A percentile compares a stretch with the other conserved stretches of the same genome.
These are phyloP conservation scores for Yarrowia divulgata DNA, from an alignment of 805 yeast genomes.

Conservation along the genomic window DNA sequence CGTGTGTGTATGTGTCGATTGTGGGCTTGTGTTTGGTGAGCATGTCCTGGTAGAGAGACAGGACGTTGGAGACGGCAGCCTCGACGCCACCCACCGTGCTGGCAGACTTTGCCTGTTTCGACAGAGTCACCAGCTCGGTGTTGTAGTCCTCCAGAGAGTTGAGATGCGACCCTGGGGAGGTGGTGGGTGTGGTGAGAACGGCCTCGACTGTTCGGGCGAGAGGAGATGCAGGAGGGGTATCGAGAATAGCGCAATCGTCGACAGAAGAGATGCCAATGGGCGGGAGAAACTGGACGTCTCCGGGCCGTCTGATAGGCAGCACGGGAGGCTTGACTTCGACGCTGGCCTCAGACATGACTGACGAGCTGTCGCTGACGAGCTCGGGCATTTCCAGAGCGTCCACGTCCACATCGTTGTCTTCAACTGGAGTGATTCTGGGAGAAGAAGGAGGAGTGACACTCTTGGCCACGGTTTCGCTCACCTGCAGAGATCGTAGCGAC, in stretches of 20 bases:
- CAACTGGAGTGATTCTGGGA: not conserved
- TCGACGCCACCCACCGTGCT: not conserved
- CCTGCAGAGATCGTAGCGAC: conserved; percentile 16
- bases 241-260: conserved; percentile 35
- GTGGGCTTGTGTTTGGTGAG: conserved; percentile 21
- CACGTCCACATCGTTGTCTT: not conserved
- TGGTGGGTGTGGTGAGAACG: not conserved
- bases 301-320: conserved; percentile 12
- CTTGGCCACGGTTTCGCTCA: conserved; percentile 21
- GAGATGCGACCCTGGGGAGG: not conserved
- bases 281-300: conserved; percentile 28
- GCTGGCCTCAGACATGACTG: not conserved
- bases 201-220: conserved; percentile 2
- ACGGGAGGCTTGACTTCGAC: not conserved
- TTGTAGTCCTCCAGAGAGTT: conserved; percentile 19
- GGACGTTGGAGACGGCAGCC: not conserved
- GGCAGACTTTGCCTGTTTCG: not conserved
- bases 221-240: conserved; percentile 38
- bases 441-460: conserved; percentile 10
- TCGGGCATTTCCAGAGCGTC: conserved; percentile 17
- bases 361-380: conserved; percentile 9
- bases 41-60: conserved; percentile 25
- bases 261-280: conserved; percentile 33
- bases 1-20: conserved; percentile 8
- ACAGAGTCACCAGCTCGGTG: conserved; percentile 1